These are phyloP conservation scores for Colletotrichum sp. DNA, from an alignment of 2,329 filamentous ascomycete species.

Conservation along the genomic window DNA sequence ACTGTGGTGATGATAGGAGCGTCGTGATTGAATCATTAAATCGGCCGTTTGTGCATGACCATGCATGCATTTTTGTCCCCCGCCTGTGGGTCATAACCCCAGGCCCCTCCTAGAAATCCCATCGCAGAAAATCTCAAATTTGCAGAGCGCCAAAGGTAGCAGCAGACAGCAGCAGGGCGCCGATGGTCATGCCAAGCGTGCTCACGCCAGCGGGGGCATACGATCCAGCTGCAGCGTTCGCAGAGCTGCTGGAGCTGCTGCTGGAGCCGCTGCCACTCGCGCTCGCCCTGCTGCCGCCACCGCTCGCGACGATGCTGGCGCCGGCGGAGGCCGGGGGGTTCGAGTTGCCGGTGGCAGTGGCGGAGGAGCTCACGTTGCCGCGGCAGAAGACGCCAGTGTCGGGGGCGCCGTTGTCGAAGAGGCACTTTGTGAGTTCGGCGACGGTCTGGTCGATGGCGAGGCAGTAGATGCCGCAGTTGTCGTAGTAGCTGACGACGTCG, in stretches of 20 bases:
- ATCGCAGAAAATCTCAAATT: neutral
- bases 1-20: neutral
- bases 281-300: conserved; percentile 6
- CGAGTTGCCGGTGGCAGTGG: conserved; percentile 36
- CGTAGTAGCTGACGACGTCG: conserved; percentile 48
- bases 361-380: conserved; percentile 37
- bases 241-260: neutral
- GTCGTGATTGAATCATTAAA: neutral
- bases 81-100: neutral
- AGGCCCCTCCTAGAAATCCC: neutral
- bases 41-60: neutral
- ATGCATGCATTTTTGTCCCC: neutral
- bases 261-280: conserved; percentile 11
- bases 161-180: conserved; percentile 41
- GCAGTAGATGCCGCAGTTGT: conserved; percentile 57
- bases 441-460: conserved; percentile 36
- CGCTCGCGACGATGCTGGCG: conserved; percentile 34
- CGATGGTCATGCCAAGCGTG: conserved; percentile 37
- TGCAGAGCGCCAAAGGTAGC: conserved; percentile 23
- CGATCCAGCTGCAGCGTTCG: neutral
- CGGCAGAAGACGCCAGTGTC: conserved; percentile 49
- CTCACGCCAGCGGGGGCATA: conserved; percentile 25
- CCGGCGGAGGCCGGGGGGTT: conserved; percentile 33
- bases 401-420: conserved; percentile 41
- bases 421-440: conserved; percentile 36